Conservation (phyloP, 2,329 filamentous ascomycete species). For the Chalaropsis ovoidea region DNA sequence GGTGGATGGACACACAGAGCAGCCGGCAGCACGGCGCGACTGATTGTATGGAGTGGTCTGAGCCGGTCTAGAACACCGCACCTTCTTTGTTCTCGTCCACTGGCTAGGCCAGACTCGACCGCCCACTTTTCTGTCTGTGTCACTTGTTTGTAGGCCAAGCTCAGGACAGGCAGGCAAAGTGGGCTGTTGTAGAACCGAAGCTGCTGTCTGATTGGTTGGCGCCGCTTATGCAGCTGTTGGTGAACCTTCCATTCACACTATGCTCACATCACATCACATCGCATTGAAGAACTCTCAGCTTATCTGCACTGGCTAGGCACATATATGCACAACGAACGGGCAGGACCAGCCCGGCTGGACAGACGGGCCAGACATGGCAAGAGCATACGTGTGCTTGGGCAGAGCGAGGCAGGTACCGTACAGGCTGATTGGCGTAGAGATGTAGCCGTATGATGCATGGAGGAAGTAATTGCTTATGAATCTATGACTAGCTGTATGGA, state of each 20-base stretch:
- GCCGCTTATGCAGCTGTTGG: not conserved
- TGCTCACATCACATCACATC: not conserved
- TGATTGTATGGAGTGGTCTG: not conserved
- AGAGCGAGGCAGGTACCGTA: not conserved
- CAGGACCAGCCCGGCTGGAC: no score
- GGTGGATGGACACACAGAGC: no score
- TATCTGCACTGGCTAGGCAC: not conserved
- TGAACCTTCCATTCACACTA: not conserved
- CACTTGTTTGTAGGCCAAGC: not conserved
- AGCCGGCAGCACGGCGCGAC: no score
- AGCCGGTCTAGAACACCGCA: not conserved
- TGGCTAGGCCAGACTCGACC: not conserved
- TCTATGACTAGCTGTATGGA: no score
- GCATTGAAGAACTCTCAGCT: not conserved
- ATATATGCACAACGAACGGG: no score
- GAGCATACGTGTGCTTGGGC: no score
- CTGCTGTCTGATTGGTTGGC: not conserved
- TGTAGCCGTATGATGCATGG: no score
- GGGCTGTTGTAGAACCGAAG: not conserved
- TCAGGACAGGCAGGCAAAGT: not conserved
- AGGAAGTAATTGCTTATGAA: no score
- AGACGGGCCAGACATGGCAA: no score
- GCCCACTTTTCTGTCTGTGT: not conserved
- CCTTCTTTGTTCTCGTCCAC: not conserved
- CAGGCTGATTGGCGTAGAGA: no score